A percentile compares a stretch with the other conserved stretches of the same genome.
These are phyloP conservation scores for Hyphodiscus hymeniophilus DNA, from an alignment of 495 filamentous ascomycete species.

Conservation along the genomic window DNA sequence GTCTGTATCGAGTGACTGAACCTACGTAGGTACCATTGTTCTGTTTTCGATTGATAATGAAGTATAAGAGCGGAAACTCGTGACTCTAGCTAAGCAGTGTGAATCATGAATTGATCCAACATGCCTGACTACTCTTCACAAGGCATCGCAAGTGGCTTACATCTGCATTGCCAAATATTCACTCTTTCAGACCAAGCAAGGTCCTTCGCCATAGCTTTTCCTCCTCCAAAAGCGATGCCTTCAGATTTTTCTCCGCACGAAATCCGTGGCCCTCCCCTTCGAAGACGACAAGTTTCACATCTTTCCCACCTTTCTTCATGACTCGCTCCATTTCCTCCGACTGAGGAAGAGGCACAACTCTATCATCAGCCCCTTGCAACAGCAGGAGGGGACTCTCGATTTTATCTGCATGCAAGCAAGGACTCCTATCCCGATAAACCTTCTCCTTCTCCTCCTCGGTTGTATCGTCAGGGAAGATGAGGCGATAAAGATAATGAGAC, in stretches of 20 bases:
- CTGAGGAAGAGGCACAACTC: conserved; percentile 40
- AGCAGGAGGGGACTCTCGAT: conserved; percentile 38
- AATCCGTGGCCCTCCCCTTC: conserved; percentile 42
- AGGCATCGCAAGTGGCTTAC: no score
- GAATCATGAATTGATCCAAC: no score
- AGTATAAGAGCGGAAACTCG: no score
- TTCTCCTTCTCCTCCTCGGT: conserved; percentile 30
- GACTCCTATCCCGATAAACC: conserved; percentile 33
- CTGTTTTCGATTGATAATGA: no score
- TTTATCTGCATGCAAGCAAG: conserved; percentile 33
- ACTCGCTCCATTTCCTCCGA: conserved; percentile 33
- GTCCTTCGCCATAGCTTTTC: conserved; percentile 29
- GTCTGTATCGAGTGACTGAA: no score
- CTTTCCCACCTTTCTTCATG: conserved; percentile 28
- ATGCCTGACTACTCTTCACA: no score
- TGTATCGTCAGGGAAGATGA: conserved; percentile 25
- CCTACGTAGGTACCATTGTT: no score
- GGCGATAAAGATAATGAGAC: conserved; percentile 33
- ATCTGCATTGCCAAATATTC: no score
- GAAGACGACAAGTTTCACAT: conserved; percentile 36
- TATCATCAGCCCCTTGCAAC: conserved; percentile 38
- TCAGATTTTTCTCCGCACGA: conserved; percentile 21
- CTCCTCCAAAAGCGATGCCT: conserved; percentile 23
- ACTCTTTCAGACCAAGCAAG: conserved; percentile 5
- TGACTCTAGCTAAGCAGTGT: no score